Base-by-base conservation (phyloP, 257 asterid species). In the Osmanthus fragrans region DNA sequence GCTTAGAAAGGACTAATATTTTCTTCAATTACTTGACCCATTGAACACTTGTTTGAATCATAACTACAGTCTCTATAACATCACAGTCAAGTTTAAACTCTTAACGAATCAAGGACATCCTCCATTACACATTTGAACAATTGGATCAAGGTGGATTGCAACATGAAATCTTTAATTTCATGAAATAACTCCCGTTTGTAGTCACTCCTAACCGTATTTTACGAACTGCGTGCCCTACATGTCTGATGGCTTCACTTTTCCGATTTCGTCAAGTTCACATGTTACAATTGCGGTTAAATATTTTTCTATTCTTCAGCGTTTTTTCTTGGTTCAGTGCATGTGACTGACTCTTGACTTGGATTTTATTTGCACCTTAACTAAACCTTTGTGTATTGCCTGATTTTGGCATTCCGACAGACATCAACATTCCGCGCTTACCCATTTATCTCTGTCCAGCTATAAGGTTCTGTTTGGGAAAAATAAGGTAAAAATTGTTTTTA, bases 131-230 rank as follows among this genome's bases (percentile, higher is more conserved):
- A 51, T 15, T 15, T 51, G 60, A 34, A 34, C 37, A 5, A 34
- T 34, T 34, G 37, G 7, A 5, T 34, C 39, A 6, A 34, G 39
- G 39, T 34, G 39, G 8, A 51, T n/a, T 51, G 63, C 63, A 15
- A 10, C 25, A 2, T n/a, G 56, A 60, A 25, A 74, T 7, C 54
- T 8, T 60, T 40, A 56, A 60, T 76, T 76, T 73, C 7, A 0
- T 0, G 12, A 37, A 37, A 37, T 7, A 37, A 37, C 42, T 37
- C 12, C 1, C 12, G 42, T 37, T 37, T 11, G 1, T 37, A 37
- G 40, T 7, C 40, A 37, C 1, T 73, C 19, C 73, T 56, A 75
- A 77, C 83, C 80, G 66, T 84, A 71, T 6, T 74, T 74, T 37
- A 37, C 42, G 12, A 8, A 8, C 54, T 21, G 54, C 19, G 65